These are phyloP conservation scores for Marchantia polymorpha DNA, from an alignment of 225 moss, liverwort and hornwort genomes.

Conservation along the genomic window DNA sequence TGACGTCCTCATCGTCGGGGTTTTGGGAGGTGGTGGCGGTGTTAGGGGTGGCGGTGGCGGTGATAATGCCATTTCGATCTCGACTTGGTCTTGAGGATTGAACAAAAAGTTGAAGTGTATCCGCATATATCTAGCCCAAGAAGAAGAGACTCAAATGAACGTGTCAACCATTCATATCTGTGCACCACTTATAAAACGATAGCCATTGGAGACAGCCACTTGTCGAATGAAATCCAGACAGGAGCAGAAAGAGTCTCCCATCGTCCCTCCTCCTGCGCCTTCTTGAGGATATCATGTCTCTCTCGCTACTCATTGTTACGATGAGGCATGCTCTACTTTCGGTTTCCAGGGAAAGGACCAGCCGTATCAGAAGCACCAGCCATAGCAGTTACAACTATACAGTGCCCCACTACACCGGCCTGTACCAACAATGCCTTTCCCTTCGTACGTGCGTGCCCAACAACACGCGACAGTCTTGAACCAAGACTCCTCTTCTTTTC, in stretches of 20 bases:
- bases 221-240: conserved; percentile 9
- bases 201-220: conserved; percentile 5
- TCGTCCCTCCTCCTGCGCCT: neutral
- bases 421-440: too few relatives aligned
- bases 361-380: too few relatives aligned
- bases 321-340: neutral
- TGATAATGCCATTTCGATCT: conserved; percentile 11
- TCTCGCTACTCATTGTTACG: neutral
- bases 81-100: neutral
- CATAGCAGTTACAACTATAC: too few relatives aligned
- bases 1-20: neutral
- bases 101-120: conserved; percentile 11
- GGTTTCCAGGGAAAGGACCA: too few relatives aligned
- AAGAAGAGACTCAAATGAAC: neutral
- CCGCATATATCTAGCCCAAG: conserved; percentile 2
- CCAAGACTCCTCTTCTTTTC: too few relatives aligned
- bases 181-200: neutral
- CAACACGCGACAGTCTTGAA: too few relatives aligned
- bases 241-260: neutral
- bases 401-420: too few relatives aligned
- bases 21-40: neutral
- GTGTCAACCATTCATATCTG: neutral
- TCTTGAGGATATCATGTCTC: conserved; percentile 7
- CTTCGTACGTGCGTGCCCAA: too few relatives aligned
- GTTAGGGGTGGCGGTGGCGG: conserved; percentile 1